Evolutionary conservation across 176 grass and related monocot species (phyloP), one percentile per base, ranked within the genome.

Genomic region (Dactylis glomerata): DNA sequence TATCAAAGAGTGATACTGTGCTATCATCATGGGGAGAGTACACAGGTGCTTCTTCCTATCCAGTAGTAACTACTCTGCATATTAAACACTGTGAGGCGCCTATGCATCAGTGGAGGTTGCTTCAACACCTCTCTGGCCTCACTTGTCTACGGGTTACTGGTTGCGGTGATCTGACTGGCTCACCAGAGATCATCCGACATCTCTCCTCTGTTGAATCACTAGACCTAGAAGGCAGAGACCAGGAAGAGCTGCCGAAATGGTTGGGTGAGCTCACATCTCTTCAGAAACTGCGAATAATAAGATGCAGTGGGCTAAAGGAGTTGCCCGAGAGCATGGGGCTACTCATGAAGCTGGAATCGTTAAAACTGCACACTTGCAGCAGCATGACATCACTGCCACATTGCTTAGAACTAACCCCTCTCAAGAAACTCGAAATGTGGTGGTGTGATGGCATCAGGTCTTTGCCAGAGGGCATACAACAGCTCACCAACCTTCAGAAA

Each of bases 31-130:
- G 34, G 34, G 34, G 34, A 3, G 34, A 36, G 34, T 36, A 36
- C 34, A 36, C 34, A 36, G 34, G 34, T 36, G 34, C 34, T 36
- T 36, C 34, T 36, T 36, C 34, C 5, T 36, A 36, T 36, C 34
- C 34, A 36, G 34, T 36, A 36, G 34, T 36, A 3, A 36, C 34
- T 36, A 36, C 34, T 36, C 2, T 36, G 34, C 34, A 36, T 36
- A 5, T 36, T 36, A 5, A 36, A 5, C 34, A 36, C 34, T 36
- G 34, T 5, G 34, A 36, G 34, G 34, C 34, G 20, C 82, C 82
- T 19, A 11, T 75, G 28, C 22, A 84, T 28, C 12, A 65, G 11
- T 84, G 82, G 82, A 84, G 23, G 3, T 66, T 54, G 32, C 73
- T 84, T 77, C 32, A 42, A 1, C 57, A 77, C 20, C 50, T 83